Evolutionary conservation across 208 protist species (phyloP).

Genomic region (Wallacemonas sp.): DNA sequence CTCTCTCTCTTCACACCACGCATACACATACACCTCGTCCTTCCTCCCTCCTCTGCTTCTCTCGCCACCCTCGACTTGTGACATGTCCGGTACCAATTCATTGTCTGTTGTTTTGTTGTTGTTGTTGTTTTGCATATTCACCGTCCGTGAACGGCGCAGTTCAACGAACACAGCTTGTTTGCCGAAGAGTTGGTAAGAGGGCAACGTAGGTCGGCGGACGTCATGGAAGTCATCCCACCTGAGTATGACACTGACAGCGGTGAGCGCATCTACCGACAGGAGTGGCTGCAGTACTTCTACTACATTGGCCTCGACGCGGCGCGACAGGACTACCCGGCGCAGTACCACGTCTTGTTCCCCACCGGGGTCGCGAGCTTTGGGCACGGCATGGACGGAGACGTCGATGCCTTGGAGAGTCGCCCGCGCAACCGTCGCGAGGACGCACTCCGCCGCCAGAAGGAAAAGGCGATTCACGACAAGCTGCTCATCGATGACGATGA

Average conservation of each 20-base stretch:
- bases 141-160: background rate
- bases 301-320: constrained; percentile 72
- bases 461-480: constrained; percentile 8
- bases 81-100: too few species aligned
- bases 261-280: constrained; percentile 80
- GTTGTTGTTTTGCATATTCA: background rate
- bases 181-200: background rate
- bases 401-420: background rate
- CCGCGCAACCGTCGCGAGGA: background rate
- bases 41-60: too few species aligned
- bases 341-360: constrained; percentile 66
- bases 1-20: background rate
- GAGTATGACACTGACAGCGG: constrained; percentile 73
- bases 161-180: background rate
- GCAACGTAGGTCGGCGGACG: too few species aligned
- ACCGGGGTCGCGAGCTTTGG: background rate
- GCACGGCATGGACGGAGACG: background rate
- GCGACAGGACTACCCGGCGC: constrained; percentile 42
- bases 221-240: constrained; percentile 75
- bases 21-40: too few species aligned
- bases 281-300: constrained; percentile 88
- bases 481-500: constrained; percentile 23
- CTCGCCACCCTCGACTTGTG: too few species aligned
- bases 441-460: background rate
- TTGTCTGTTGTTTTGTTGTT: too few species aligned